Base-by-base conservation (phyloP, 2,329 filamentous ascomycete species). In the Didymella segeticola region DNA sequence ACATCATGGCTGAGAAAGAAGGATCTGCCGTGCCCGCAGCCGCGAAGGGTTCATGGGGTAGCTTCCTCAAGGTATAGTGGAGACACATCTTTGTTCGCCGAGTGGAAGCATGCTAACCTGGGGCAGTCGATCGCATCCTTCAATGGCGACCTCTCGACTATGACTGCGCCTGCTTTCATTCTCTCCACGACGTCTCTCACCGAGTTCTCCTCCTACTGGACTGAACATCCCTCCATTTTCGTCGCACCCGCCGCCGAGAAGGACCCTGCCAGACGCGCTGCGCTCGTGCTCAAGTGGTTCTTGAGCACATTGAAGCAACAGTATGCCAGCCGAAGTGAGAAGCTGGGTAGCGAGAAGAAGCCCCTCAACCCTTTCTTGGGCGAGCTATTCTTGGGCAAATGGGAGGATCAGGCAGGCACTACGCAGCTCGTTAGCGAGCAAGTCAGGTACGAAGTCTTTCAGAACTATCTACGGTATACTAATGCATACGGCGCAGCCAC, bases 251-350 rank as follows among this genome's bases (percentile, higher is more conserved):
- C 91, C 42, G 82, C 83, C 53, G 92, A 96, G 74, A 67, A 86
- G 46, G 89, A 96, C 72, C 84, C 92, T 0, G 86, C 89, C 67
- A 95, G 91, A 80, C 87, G 93, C 57, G 88, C 91, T 17, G 78
- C 96, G 62, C 81, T 93, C 27, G 93, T 98, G n/a, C 80, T 97
- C 66, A 96, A 93, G 77, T 98, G 93, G 93, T 98, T 97, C 79
- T 79, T 98, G 49, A 93, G 87, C 69, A 96, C 93, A 3, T 82
- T 98, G 46, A 96, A 95, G 79, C 91, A 96, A 76, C 91, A 96
- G 73, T 89, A 89, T 72, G 84, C 82, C 64, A 86, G 81, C 64
- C 80, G 86, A 54, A 96, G 90, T 71, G 93, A 97, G 73, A 87
- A 87, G 73, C 77, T 87, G 60, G 92, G 91, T 43, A 95, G 91